Base-by-base conservation (phyloP, 1,139 yeast genomes). In the Arxiozyma slooffiae region DNA sequence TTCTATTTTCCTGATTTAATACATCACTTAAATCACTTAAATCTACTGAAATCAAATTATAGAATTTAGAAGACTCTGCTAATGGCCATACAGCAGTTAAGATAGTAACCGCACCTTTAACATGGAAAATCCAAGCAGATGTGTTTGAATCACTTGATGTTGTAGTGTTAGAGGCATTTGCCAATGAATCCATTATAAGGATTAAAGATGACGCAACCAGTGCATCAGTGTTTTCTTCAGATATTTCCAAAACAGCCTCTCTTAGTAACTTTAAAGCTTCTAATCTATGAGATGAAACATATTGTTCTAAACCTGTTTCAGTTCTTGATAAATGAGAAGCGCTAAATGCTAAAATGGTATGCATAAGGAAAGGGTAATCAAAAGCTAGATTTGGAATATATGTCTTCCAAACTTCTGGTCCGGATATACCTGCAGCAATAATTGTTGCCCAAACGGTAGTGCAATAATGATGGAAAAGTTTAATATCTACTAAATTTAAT, bases 51-150 rank as follows among this genome's bases (percentile, higher is more conserved):
- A 84, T 84, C 56, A 85, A 79, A 64, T 83, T 81, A 66, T 81
- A 80, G 66, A 84, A 84, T 49, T 88, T 67, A 14, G 89, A 83
- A 7, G 81, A 76, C 57, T 86, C 92, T 17, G 94, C 86, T 51
- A 90, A 72, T 4, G 96, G 96, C 86, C 97, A 89, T n/a, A 90
- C 96, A 0, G 97, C 96, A 0, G 96, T 85, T 50, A 90, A 72
- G 44, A 90, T 90, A 0, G 97, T 90, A 6, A 96, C 97, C 0
- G 97, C 96, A 21, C 97, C 97, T 60, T 94, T 86, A 14, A 90
- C 97, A 63, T 90, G 97, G 71, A 88, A 92, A 51, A 90, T 82
- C 97, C 97, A 90, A 0, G 97, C 96, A 6, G 94, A 82, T 1
- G 97, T 53, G 23, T 52, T 57, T 3, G 58, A 52, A 34, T 51